Base-by-base conservation (phyloP, 129 eudicot species). In the Silybum marianum region DNA sequence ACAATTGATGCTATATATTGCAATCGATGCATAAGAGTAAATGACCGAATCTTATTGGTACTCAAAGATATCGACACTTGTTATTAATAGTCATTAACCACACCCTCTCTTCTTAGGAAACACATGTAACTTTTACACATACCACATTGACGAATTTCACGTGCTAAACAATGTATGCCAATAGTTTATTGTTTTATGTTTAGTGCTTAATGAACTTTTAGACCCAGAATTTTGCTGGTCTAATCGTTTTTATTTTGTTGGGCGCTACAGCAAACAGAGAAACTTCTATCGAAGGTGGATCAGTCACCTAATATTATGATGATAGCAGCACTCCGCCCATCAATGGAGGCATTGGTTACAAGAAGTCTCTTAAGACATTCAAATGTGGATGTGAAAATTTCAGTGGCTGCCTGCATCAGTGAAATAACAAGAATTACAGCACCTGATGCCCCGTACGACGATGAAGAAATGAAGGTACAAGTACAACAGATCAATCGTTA, bases 401-500 rank as follows among this genome's bases (percentile, higher is more conserved):
- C 89, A 3, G 91, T 93, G 25, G 98, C 99, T 22, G 74, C 95
- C 11, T 96, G 99, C 87, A 87, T 96, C 67, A 90, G 95, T 73
- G 99, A 96, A 83, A 93, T 96, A 19, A 93, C 96, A 11, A 90
- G 99, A 84, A 87, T 93, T 42, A 93, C 99, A 13, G 98, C 99
- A 7, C 99, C 99, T 7, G 98, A 96, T 22, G 98, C 99, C 58
- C 99, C 99, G 0, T 96, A 91, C 77, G 83, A 19, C 2, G 99
- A 96, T 78, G 98, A 93, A 5, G 83, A 86, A 73, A 88, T 96
- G 97, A 93, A 96, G 95, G 99, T 93, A 78, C 78, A 18, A 24
- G 99, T 93, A 78, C 78, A 18, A 24, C 36, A 66, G 24, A 58
- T 51, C 76, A n/a, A 63, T 16, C 73, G 16, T 54, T 60, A 66